Evolutionary conservation across 208 protist species (phyloP), one percentile per base, ranked within the genome.

Genomic region (Crithidia thermophila): DNA sequence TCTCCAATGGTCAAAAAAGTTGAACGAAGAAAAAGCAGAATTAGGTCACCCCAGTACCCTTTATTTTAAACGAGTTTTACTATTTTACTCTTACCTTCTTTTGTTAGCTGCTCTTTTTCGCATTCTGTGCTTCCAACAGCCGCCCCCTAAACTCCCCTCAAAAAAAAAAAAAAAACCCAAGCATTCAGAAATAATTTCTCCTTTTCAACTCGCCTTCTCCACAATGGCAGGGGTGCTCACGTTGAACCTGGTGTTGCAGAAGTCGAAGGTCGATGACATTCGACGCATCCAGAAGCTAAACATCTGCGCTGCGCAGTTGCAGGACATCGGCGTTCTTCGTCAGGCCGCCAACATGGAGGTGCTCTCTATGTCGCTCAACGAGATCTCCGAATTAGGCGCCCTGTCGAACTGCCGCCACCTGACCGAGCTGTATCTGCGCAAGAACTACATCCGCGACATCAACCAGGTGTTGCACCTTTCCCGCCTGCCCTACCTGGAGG

Each of bases 401-500:
- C 62, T 97, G 25, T 82, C 78, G 27, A 84, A 82, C 55, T 95
- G 89, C 47, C 64, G 39, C 34, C 58, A 72, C 21, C 75, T 97
- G 7, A 60, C 58, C 4, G 90, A 97, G 71, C 53, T 97, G 31
- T 87, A 97, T 76, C 71, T 97, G 6, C 89, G 93, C 50, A 84
- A 79, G 45, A 97, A 97, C 52, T 70, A 84, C 28, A 84, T 97
- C 34, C 56, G 81, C 27, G 91, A 96, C 65, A 80, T 96, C 61
- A 91, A 94, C 64, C 84, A 97, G 52, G 70, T 97, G 3, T 81
- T 94, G 18, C 92, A 96, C 65, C 86, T 97, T 46, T 83, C 74
- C 16, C 77, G 82, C 16, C 67, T 93, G 14, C 75, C 67, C 1
- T 68, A 80, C 47, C 77, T 97, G n/a, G 79, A 82, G 49, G 79